These are phyloP conservation scores for Brasilioporus rufonigricans DNA, from an alignment of 768 basidiomycete species.

Conservation along the genomic window DNA sequence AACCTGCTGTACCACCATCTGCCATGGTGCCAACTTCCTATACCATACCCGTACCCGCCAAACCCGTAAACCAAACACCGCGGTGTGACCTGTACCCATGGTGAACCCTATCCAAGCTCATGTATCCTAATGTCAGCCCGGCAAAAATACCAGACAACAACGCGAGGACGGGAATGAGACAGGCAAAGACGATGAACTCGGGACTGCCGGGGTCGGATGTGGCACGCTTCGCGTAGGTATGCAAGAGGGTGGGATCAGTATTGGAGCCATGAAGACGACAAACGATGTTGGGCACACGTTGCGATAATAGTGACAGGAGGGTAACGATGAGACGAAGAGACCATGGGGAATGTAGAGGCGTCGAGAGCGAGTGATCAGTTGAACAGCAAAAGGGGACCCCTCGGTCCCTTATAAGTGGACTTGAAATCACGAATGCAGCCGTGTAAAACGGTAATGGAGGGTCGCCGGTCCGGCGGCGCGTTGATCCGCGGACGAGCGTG, in stretches of 20 bases:
- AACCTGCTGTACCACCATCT: too few species aligned
- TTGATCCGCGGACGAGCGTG: too few species aligned
- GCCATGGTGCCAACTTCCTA: too few species aligned
- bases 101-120: conserved; percentile 94
- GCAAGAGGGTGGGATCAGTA: conserved; percentile 16
- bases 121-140: conserved; percentile 88
- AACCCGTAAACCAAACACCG: too few species aligned
- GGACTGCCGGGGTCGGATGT: conserved; percentile 14
- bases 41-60: too few species aligned
- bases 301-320: conserved; percentile 41
- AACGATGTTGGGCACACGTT: conserved; percentile 44
- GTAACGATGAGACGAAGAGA: conserved; percentile 46
- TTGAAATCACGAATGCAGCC: too few species aligned
- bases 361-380: conserved; percentile 16
- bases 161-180: conserved; percentile 83
- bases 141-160: conserved; percentile 84
- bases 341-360: conserved; percentile 30
- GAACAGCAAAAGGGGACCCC: neutral
- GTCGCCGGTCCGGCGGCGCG: too few species aligned
- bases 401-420: neutral
- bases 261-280: conserved; percentile 17
- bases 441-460: too few species aligned
- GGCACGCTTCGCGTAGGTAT: conserved; percentile 33
- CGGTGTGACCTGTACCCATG: too few species aligned
- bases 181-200: conserved; percentile 40